Base-by-base conservation (phyloP, 2,329 filamentous ascomycete genomes). In the Ophiosphaerella korrae region DNA sequence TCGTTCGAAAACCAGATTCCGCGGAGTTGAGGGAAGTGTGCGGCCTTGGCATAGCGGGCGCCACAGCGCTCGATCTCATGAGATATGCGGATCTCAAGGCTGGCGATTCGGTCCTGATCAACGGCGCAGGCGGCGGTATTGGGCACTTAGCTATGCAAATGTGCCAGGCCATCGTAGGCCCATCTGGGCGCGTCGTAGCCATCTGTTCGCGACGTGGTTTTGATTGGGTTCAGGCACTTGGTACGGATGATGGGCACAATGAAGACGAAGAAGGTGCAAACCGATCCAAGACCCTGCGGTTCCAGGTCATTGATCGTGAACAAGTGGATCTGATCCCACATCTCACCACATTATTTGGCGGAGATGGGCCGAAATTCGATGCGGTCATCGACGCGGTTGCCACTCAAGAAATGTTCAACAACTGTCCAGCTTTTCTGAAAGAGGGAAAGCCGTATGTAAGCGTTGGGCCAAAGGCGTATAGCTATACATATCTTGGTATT, bases 111-210 rank as follows among this genome's bases (percentile, higher is more conserved):
- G 77, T 82, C 32, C 57, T 83, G 40, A 68, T 82, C 3, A 80
- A 82, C 54, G 80, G 78, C 3, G 81, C 78, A 16, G 81, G 79
- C 56, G 80, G 80, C 0, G 80, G 79, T 11, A 77, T 83, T 5
- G 80, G 80, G 11, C 73, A 74, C 16, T 58, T 82, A 42, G 68
- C 75, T 1, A 66, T 81, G 40, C 80, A 83, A 66, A 74, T 80
- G 68, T 68, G 63, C 38, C 68, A 68, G 12, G 64, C 58, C n/a
- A 53, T 68, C 7, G 72, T 73, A 0, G 78, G 77, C 11, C 48
- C 53, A 31, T 55, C 48, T 0, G 59, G 63, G 29, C 44, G 31
- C 36, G 71, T 82, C 1, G 75, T 77, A 2, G 80, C 68, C 0
- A 71, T 81, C 7, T 82, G 79, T 60, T 80, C 78, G 2, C 73